Evolutionary conservation across 2,329 filamentous ascomycete genomes (phyloP), one percentile per base, ranked within the genome.

Genomic region (Aspergillus niger): DNA sequence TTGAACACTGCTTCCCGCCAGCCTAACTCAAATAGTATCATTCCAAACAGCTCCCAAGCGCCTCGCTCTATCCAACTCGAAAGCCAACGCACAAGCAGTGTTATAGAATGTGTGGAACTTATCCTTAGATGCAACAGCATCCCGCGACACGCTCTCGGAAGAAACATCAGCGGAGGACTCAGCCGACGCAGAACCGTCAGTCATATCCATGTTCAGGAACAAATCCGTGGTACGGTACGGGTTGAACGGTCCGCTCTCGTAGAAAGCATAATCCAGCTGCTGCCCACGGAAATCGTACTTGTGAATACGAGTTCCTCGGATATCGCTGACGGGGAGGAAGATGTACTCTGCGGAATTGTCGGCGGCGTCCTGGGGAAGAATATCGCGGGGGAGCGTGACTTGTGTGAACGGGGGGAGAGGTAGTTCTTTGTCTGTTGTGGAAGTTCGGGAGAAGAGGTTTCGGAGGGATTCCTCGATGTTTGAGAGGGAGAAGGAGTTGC

Each of bases 1-100:
- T 44, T 11, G 32, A 36, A 36, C 11, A 36, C 32, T 36, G 32
- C 32, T 36, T 36, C 32, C 32, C 32, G 32, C 32, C 32, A 36
- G 32, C 32, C 11, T 36, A 13, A 36, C 49, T 47, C 44, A 57
- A 2, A 24, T 54, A 56, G 58, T 17, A 30, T 15, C 22, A 44
- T 44, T 26, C 26, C 22, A 43, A 11, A n/a, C 20, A 5, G 39
- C 38, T 7, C 44, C 38, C 22, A 41, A 48, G 32, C 52, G 53
- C 48, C 65, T 53, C 51, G 66, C 61, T 39, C 49, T 67, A 24
- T 74, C 69, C 44, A 77, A 59, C 57, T 73, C 65, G 61, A 78
- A 77, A 24, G 76, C 75, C 68, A 79, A 67, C 10, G 70, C 66
- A 58, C 76, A 79, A 15, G 53, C 41, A 6, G 53, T 44, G 7